Conservation (phyloP, 1,284 basidiomycete species). For the Mycena sp. region DNA sequence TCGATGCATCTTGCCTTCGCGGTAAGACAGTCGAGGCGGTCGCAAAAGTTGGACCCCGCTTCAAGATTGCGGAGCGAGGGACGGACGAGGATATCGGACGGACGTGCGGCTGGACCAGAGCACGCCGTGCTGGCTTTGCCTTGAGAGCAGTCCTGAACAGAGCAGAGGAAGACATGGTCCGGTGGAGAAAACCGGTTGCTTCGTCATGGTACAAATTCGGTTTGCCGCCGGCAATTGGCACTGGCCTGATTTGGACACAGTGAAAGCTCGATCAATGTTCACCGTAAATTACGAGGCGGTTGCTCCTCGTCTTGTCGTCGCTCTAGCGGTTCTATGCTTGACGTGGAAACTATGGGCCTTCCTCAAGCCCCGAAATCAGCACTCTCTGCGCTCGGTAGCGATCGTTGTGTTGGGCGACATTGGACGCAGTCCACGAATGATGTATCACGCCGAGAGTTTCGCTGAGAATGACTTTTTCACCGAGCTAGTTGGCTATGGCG, state of each 20-base stretch:
- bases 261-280: conserved; percentile 1
- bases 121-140: not conserved
- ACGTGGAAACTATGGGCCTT: conserved; percentile 42
- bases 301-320: conserved; percentile 29
- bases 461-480: conserved; percentile 85
- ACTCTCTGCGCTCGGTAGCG: conserved; percentile 74
- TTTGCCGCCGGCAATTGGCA: too few species aligned
- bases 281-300: conserved; percentile 8
- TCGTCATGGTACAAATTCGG: too few species aligned
- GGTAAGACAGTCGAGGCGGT: conserved; percentile 33
- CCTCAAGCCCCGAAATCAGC: conserved; percentile 48
- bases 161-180: conserved; percentile 23
- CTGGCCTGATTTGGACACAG: conserved; percentile 11
- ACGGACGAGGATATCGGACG: conserved; percentile 18
- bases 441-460: conserved; percentile 97
- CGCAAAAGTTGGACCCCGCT: conserved; percentile 32
- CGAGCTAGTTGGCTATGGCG: conserved; percentile 87
- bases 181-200: not conserved
- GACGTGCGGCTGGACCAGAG: not conserved
- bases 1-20: conserved; percentile 26
- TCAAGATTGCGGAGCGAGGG: conserved; percentile 21
- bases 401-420: conserved; percentile 97
- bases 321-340: conserved; percentile 38
- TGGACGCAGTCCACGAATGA: conserved; percentile 96
- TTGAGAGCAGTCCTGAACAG: conserved; percentile 15